Percentiles rank a stretch among this genome's conserved stretches.
phyloP scores from a whole-genome alignment of 768 basidiomycete genomes.

The Porpolomopsis calyptriformis region DNA sequence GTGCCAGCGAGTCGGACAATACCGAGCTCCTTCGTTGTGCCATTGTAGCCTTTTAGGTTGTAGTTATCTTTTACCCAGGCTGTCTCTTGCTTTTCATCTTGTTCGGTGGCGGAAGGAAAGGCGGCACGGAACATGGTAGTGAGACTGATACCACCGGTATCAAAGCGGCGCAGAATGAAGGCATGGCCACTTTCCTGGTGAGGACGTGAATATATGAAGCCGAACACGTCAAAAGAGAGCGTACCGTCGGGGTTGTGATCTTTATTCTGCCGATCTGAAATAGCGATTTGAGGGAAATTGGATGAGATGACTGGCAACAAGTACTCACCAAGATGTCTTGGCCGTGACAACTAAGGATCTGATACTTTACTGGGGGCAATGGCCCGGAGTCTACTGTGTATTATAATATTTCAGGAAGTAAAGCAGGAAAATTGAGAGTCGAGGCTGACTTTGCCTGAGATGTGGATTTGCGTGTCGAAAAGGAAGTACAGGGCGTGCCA shows the following conservation, averaged over 20 bases:
- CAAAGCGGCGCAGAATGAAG: conserved; percentile 88
- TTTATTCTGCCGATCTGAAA: conserved; percentile 77
- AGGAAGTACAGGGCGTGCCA: conserved; percentile 44
- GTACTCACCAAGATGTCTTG: conserved; percentile 69
- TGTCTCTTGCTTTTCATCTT: conserved; percentile 68
- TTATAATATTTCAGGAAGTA: conserved; percentile 9
- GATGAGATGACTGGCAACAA: background rate
- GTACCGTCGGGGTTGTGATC: conserved; percentile 69
- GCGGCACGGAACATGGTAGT: conserved; percentile 97
- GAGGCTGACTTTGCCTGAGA: conserved; percentile 28
- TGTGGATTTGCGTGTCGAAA: conserved; percentile 39
- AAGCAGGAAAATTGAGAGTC: conserved; percentile 1
- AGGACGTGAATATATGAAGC: conserved; percentile 7
- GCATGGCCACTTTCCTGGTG: conserved; percentile 68
- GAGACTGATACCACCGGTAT: conserved; percentile 83
- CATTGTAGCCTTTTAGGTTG: conserved; percentile 71
- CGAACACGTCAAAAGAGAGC: conserved; percentile 16
- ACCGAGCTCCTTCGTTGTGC: conserved; percentile 44
- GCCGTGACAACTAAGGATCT: conserved; percentile 80
- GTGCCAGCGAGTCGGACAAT: conserved; percentile 79
- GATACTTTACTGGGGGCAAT: conserved; percentile 77
- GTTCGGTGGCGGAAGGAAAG: conserved; percentile 70
- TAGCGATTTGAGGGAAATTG: background rate
- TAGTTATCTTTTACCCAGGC: conserved; percentile 74
- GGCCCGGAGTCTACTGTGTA: conserved; percentile 25